phyloP scores from a whole-genome alignment of 169 alveolate species.

The Eimeria zaria region DNA sequence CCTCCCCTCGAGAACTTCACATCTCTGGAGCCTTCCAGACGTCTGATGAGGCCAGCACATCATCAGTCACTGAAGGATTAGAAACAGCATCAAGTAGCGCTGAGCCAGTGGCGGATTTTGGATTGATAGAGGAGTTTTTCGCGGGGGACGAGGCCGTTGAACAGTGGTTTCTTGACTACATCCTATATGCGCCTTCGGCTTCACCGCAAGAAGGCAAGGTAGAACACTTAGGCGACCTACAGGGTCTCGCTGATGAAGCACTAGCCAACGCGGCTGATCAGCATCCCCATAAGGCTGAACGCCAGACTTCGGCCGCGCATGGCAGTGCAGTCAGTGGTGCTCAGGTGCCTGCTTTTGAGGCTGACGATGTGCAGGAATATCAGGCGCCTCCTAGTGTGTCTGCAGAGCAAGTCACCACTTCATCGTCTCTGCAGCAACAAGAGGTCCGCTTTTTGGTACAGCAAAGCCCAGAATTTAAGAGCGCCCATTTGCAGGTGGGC shows the following conservation, averaged over 20 bases:
- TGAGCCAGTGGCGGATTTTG: background rate
- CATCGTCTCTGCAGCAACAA: background rate
- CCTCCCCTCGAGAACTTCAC: background rate
- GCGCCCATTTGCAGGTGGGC: background rate
- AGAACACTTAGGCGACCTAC: no score
- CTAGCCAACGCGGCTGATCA: no score
- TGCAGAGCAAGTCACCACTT: background rate
- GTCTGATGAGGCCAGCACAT: no score
- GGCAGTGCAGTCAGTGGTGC: background rate
- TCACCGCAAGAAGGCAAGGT: no score
- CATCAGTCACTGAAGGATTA: background rate
- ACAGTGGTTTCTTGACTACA: no score
- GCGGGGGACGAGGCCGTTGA: no score
- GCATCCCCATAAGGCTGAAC: background rate
- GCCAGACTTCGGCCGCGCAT: background rate
- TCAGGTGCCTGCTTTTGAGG: background rate
- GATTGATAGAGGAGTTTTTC: background rate
- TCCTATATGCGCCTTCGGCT: no score
- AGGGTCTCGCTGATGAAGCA: no score
- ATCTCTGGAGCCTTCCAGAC: no score
- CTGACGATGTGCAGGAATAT: background rate
- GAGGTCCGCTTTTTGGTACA: background rate
- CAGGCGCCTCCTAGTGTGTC: background rate
- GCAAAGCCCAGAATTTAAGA: background rate
- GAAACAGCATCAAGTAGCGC: background rate